Base-by-base conservation (phyloP, 2,329 filamentous ascomycete species). In the Nothomitra cinnamomea region DNA sequence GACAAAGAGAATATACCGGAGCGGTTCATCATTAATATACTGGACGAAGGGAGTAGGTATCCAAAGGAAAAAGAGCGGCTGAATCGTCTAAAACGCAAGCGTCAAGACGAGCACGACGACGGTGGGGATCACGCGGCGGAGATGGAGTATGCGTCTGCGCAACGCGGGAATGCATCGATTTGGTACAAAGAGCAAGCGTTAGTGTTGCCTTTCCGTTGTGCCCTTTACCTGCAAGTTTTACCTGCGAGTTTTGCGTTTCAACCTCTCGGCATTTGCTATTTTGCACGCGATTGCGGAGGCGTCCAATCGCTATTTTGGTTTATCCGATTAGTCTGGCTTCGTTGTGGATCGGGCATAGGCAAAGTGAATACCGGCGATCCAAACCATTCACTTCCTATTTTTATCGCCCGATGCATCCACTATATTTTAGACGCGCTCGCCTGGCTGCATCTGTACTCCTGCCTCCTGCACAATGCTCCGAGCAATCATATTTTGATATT, bases 21-120 rank as follows among this genome's bases (percentile, higher is more conserved):
- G 38, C 57, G 63, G n/a, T 62, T 75, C 24, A 62, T 73, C 17
- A 65, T 70, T 15, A 62, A 69, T 42, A 66, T 72, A 45, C 58
- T 71, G 2, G 66, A 67, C 52, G 60, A 67, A 7, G 62, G 64
- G 38, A 58, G 58, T 0, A 55, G 59, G 3, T 76, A 75, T 59
- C 72, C 72, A 2, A 72, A 67, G 50, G 60, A 67, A 53, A 67
- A 67, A 55, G 66, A 63, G 40, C 51, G 25, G 13, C 61, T 67
- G 53, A 64, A 59, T 22, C 57, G 57, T 7, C 47, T 64, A 41
- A 69, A 68, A 56, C 64, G 67, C 48, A 69, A 70, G 53, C 58
- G 63, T 55, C 58, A 63, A 6, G 49, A 64, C 1, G 62, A 65
- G 51, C 61, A 65, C 53, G 65, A 67, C 51, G 65, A 66, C 36